Base-by-base conservation (phyloP, 2,329 filamentous ascomycete species). In the Cryphonectria parasitica region DNA sequence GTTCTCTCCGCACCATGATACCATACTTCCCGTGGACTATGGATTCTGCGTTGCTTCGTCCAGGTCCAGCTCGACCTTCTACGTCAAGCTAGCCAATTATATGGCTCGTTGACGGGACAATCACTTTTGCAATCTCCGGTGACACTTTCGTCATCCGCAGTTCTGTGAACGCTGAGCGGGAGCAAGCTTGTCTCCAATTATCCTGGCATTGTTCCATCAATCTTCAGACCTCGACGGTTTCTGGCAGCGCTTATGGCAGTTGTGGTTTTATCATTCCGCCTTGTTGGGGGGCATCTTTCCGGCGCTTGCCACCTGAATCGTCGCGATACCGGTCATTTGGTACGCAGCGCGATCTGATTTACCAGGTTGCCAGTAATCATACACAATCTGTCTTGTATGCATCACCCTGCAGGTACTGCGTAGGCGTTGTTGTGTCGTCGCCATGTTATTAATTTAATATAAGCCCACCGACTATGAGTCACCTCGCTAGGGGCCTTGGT, bases 171-270 rank as follows among this genome's bases (percentile, higher is more conserved):
- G 0, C 77, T 87, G 28, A 83, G 81, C 0, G 85, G 83, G 43
- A 79, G 78, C 2, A 78, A 85, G 28, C 25, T 52, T 61, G 81
- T 82, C 0, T 85, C 82, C 62, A 83, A 77, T 0, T 77, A 80
- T 71, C 86, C 86, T 67, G 80, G 83, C 62, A 81, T 79, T 45
- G 82, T 10, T 80, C 81, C 72, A 87, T 88, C 72, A 82, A 87
- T 25, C 87, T 89, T 0, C 77, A 84, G 64, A 83, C 79, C 28
- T 79, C 77, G 1, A 81, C 76, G 13, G 11, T 69, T 13, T 34
- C 58, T 25, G 41, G 43, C 22, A 64, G 56, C 43, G 41, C 66
- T 22, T 62, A 39, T 22, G 54, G 19, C 6, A 31, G 39, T 6
- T 49, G 36, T 34, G 31, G 19, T 0, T 67, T 39, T 65, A 64